A percentile compares a stretch with the other conserved stretches of the same genome.
Evolutionary conservation across 2,329 filamentous ascomycete species (phyloP).

Genomic region (Penicillium sp.): DNA sequence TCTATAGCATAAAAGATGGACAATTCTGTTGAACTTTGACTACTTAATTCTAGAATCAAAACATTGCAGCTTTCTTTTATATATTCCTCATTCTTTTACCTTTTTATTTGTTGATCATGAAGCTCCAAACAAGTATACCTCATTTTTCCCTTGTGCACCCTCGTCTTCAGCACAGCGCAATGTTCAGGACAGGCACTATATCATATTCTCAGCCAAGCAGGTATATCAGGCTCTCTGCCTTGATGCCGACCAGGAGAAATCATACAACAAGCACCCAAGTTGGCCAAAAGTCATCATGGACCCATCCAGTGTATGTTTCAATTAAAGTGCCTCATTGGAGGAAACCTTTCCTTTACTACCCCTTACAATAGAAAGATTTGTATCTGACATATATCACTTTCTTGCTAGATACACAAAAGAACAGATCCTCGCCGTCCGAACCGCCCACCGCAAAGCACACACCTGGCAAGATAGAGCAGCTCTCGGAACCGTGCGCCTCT

Average conservation of each 20-base stretch:
- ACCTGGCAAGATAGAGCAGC: slow-evolving; percentile 73
- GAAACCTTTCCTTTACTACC: neutral
- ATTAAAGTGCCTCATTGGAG: neutral
- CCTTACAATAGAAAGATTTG: neutral
- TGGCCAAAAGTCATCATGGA: slow-evolving; percentile 58
- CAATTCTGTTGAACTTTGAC: neutral
- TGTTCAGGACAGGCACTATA: neutral
- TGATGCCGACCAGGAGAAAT: neutral
- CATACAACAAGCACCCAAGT: slow-evolving; percentile 3
- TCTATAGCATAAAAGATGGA: neutral
- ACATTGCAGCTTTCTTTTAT: neutral
- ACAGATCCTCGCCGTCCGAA: slow-evolving; percentile 70
- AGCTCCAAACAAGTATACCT: neutral
- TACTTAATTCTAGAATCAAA: neutral
- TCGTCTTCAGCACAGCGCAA: neutral
- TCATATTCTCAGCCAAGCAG: neutral
- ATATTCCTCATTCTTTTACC: neutral
- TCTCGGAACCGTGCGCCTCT: slow-evolving; percentile 68
- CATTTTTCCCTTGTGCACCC: neutral
- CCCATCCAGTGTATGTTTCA: slow-evolving; percentile 54
- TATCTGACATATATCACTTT: neutral
- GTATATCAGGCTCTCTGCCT: neutral
- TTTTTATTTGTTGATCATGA: neutral
- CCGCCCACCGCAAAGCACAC: slow-evolving; percentile 71
- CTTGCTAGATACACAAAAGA: slow-evolving; percentile 62